phyloP scores from a whole-genome alignment of 73 alveolate species.

The Durusdinium trenchii region DNA sequence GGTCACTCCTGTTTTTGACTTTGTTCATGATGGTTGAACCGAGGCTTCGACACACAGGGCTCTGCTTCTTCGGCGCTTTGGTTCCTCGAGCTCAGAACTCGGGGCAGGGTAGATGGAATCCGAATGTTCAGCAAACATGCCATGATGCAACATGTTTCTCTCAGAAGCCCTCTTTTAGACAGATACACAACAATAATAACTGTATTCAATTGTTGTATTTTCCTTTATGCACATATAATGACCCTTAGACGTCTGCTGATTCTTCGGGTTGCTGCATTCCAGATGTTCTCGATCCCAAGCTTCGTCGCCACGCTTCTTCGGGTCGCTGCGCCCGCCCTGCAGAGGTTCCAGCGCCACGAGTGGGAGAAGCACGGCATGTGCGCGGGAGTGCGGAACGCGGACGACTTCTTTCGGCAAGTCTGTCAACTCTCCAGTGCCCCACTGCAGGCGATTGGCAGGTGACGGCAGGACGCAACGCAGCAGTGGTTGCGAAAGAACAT shows the following conservation, averaged over 20 bases:
- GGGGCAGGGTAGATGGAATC: not conserved
- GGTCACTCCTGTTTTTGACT: no score
- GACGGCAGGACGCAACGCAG: no score
- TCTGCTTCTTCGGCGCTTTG: slow-evolving; percentile 32
- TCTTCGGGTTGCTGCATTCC: not conserved
- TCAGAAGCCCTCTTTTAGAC: not conserved
- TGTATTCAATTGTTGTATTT: no score
- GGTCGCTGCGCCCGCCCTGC: not conserved
- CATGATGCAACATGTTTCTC: not conserved
- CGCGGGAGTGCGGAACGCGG: slow-evolving; percentile 87
- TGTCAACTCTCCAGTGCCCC: slow-evolving; percentile 70
- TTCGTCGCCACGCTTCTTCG: not conserved
- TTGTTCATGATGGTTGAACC: no score
- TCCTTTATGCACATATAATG: not conserved
- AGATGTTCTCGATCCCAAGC: not conserved
- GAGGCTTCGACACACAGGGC: slow-evolving; percentile 82
- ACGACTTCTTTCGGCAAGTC: slow-evolving; percentile 90
- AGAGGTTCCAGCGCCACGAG: slow-evolving; percentile 84
- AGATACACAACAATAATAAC: no score
- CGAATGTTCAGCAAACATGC: not conserved
- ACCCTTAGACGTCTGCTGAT: not conserved
- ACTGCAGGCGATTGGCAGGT: slow-evolving; percentile 26
- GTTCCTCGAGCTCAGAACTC: not conserved
- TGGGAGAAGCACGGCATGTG: slow-evolving; percentile 88
- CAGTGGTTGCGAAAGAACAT: no score